Percentiles rank a stretch among this genome's conserved stretches.
These are phyloP conservation scores for Pichia pseudocactophila DNA, from an alignment of 805 yeast genomes.

Conservation along the genomic window DNA sequence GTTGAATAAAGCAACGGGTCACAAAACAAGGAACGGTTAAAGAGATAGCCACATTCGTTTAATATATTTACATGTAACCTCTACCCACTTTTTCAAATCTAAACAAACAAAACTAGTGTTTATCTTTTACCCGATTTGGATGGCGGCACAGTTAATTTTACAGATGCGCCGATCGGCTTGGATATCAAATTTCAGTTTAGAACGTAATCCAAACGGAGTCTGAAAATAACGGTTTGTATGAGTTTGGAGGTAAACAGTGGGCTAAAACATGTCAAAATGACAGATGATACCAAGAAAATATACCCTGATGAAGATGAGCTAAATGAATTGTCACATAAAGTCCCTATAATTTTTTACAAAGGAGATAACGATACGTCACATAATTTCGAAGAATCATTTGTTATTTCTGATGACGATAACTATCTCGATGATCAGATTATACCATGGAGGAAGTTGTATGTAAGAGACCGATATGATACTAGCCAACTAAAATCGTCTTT, in stretches of 20 bases:
- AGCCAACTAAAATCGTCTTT: neutral
- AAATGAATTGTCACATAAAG: no score
- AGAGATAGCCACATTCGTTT: no score
- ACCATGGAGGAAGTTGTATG: conserved; percentile 5
- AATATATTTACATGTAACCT: no score
- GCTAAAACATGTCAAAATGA: no score
- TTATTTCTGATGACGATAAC: neutral
- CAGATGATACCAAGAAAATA: no score
- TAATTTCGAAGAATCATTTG: neutral
- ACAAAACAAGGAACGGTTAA: neutral
- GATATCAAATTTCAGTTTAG: no score
- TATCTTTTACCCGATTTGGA: neutral
- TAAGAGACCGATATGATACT: conserved; percentile 4
- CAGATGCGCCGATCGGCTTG: neutral
- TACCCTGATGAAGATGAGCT: conserved; percentile 6
- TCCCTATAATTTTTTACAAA: conserved; percentile 2
- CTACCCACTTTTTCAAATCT: neutral
- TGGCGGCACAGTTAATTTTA: neutral
- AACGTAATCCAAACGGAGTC: no score
- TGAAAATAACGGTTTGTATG: no score
- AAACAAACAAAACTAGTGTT: neutral
- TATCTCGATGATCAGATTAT: conserved; percentile 5
- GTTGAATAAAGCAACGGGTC: neutral
- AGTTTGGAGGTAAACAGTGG: no score
- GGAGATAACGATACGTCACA: neutral